phyloP scores from a whole-genome alignment of 2,329 filamentous ascomycete genomes.

The Paecilomyces sp. region DNA sequence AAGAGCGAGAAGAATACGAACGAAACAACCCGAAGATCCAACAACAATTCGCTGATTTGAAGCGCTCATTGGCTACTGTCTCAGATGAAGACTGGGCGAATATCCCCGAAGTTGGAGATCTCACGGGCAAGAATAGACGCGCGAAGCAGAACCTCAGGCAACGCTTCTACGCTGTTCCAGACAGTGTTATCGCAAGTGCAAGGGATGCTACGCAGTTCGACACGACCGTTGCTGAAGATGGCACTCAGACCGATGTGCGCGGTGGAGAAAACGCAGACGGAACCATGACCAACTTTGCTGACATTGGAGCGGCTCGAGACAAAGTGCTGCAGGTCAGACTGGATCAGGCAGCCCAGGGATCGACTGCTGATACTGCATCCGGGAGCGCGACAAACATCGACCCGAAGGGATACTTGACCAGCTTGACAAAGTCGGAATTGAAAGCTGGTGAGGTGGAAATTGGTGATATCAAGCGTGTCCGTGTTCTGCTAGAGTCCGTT shows the following conservation, averaged over 20 bases:
- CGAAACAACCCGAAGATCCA: constrained; percentile 97
- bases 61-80: constrained; percentile 78
- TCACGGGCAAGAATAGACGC: constrained; percentile 88
- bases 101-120: constrained; percentile 89
- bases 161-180: constrained; percentile 91
- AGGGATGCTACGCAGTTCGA: constrained; percentile 74
- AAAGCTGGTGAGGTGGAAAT: constrained; percentile 76
- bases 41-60: constrained; percentile 93
- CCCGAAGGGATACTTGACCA: constrained; percentile 92
- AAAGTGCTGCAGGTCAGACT: constrained; percentile 92
- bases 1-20: constrained; percentile 92
- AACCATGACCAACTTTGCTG: constrained; percentile 95
- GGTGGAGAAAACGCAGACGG: constrained; percentile 57
- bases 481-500: constrained; percentile 88
- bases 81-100: constrained; percentile 96
- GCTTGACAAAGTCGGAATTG: constrained; percentile 71
- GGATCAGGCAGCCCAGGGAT: constrained; percentile 74
- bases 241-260: constrained; percentile 42
- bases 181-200: constrained; percentile 86
- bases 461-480: constrained; percentile 89
- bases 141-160: constrained; percentile 75
- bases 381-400: constrained; percentile 90
- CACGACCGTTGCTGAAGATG: constrained; percentile 81
- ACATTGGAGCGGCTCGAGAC: constrained; percentile 92
- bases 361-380: constrained; percentile 59